Base-by-base conservation (phyloP, 108 stramenopile species). In the Fistulifera solaris region DNA sequence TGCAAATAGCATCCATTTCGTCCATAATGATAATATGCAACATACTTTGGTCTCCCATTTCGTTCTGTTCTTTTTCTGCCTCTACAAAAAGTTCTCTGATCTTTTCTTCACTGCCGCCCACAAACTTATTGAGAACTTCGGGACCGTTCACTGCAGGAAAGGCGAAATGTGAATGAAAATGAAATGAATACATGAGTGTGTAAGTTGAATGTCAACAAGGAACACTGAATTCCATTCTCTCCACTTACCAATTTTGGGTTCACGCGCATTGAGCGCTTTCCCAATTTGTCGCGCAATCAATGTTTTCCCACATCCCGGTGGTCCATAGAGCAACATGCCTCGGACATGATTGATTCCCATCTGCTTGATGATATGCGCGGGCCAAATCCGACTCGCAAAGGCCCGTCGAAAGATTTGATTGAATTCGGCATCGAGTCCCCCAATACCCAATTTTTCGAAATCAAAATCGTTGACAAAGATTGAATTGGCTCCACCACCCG, bases 1-100 rank as follows among this genome's bases (percentile, higher is more conserved):
- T 96, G 69, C 95, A 96, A 64, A 99, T 99, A 47, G 99, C 97
- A 73, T 99, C 99, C 84, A 99, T 97, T 67, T 99, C 99, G 61
- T 99, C 99, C 65, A 99, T 87, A 61, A 99, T 99, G 56, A 99
- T 80, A 72, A 98, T 96, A 58, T 99, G 99, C 38, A 99, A 76
- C 87, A 89, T 93, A 61, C 78, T 81, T 19, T 81, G 90, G 56
- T 99, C 97, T 11, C 96, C 98, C 60, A 70, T 72, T 62, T 93
- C 92, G 15, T 75, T 42, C 73, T 97, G 94, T 58, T 95, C 91
- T 68, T 84, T 75, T 71, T 93, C 91, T 4, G 91, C 94, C 44
- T 95, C 96, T 6, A 79, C 87, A 66, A 99, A 99, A 1, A 98
- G 68, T 49, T 94, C 94, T 13, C 98, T 77, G 53, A 99, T 96